phyloP scores from a whole-genome alignment of 2,329 filamentous ascomycete genomes.

The Claviceps monticola region DNA sequence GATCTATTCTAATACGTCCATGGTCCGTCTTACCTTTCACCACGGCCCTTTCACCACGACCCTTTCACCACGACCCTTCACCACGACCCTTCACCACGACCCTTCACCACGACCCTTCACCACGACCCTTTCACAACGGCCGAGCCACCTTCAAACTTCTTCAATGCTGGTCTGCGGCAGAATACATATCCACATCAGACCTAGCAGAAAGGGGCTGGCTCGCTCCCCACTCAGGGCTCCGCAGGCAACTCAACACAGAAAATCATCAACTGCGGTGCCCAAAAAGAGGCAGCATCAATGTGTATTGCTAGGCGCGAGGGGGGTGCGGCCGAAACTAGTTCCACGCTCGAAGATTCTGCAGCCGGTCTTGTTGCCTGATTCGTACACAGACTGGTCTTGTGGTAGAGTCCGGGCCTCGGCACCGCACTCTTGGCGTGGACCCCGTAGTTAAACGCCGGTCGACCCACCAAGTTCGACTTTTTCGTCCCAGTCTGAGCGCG shows the following conservation, averaged over 20 bases:
- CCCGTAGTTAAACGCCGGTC: not conserved
- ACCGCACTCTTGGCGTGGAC: not conserved
- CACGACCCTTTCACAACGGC: not conserved
- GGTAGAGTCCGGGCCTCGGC: constrained; percentile 4
- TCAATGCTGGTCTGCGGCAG: not conserved
- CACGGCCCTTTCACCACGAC: not conserved
- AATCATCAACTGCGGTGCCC: too few relatives aligned
- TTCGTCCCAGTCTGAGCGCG: not conserved
- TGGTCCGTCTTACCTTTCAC: not conserved
- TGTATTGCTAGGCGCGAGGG: too few relatives aligned
- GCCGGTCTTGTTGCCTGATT: not conserved
- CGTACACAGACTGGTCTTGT: not conserved
- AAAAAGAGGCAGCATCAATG: too few relatives aligned
- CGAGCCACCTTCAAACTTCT: not conserved
- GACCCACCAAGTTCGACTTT: not conserved
- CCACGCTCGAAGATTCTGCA: not conserved
- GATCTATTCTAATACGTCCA: not conserved
- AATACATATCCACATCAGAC: not conserved
- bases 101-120: not conserved
- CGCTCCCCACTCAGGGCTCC: too few relatives aligned
- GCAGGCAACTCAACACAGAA: too few relatives aligned
- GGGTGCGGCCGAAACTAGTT: not conserved
- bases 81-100: not conserved
- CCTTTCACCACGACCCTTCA: not conserved
- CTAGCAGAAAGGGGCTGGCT: not conserved